These are phyloP conservation scores for Dujonia santamariae DNA, from an alignment of 1,139 yeast genomes.

Conservation along the genomic window DNA sequence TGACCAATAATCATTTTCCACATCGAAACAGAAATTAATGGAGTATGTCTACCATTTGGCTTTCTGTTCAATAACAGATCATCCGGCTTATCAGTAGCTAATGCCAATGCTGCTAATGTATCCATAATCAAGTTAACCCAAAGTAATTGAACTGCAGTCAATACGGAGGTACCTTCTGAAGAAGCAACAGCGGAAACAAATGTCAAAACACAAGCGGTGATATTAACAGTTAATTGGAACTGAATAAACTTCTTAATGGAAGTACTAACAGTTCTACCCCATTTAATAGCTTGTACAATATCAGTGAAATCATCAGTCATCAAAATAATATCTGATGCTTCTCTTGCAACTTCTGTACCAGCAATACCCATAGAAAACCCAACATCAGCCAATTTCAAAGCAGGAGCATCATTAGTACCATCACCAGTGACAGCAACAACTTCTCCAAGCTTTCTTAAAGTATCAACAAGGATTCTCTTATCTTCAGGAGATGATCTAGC, in stretches of 20 bases:
- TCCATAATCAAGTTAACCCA: conserved; percentile 99
- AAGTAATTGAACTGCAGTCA: conserved; percentile 93
- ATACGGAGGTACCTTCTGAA: conserved; percentile 72
- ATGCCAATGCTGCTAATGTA: conserved; percentile 93
- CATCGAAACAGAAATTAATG: conserved; percentile 85
- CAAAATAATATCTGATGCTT: conserved; percentile 89
- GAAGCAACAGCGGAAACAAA: conserved; percentile 92
- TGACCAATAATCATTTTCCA: conserved; percentile 98
- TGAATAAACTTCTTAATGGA: conserved; percentile 95
- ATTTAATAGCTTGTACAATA: conserved; percentile 95
- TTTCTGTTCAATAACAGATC: conserved; percentile 71
- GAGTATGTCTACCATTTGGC: conserved; percentile 82
- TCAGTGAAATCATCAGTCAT: conserved; percentile 96
- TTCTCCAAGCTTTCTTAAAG: conserved; percentile 77
- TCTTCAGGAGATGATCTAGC: conserved; percentile 97
- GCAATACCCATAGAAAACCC: conserved; percentile 94
- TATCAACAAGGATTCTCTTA: conserved; percentile 79
- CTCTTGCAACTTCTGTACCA: conserved; percentile 94
- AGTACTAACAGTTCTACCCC: conserved; percentile 97
- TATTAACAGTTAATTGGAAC: conserved; percentile 92
- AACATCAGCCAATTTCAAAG: conserved; percentile 84
- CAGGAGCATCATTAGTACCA: conserved; percentile 97
- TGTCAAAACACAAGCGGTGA: conserved; percentile 91
- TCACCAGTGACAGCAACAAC: conserved; percentile 99
- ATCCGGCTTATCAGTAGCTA: conserved; percentile 97